Percentiles rank a stretch among this genome's conserved stretches.
phyloP scores from a whole-genome alignment of 306 rosid genomes.

The Biancaea sappan region DNA sequence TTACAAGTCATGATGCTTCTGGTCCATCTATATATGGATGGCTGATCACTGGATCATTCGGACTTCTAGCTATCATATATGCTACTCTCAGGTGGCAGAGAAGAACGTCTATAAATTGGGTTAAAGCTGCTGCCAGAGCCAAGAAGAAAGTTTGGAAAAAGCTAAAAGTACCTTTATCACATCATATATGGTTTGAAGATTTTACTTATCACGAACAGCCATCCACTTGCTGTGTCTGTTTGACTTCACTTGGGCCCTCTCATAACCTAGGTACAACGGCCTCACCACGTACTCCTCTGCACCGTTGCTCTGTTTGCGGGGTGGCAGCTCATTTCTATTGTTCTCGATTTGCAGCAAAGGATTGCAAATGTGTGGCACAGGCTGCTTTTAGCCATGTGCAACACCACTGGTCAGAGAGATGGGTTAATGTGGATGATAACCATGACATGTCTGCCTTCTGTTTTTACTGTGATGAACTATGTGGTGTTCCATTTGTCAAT shows the following conservation, averaged over 20 bases:
- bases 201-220: conserved; percentile 63
- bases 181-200: conserved; percentile 72
- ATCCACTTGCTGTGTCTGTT: conserved; percentile 73
- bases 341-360: conserved; percentile 64
- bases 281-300: conserved; percentile 51
- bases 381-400: conserved; percentile 64
- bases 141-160: conserved; percentile 76
- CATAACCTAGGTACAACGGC: conserved; percentile 63
- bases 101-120: conserved; percentile 69
- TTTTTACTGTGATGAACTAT: conserved; percentile 69
- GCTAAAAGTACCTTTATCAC: conserved; percentile 61
- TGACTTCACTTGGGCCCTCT: conserved; percentile 66
- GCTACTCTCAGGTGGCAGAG: conserved; percentile 74
- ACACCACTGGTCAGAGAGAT: conserved; percentile 86
- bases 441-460: conserved; percentile 65
- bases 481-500: conserved; percentile 78
- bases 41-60: conserved; percentile 68
- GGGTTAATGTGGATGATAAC: conserved; percentile 70
- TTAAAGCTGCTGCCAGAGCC: conserved; percentile 75
- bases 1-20: conserved; percentile 45
- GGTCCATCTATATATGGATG: conserved; percentile 58
- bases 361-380: conserved; percentile 82
- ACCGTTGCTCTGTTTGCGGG: conserved; percentile 83
- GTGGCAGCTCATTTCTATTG: conserved; percentile 79
- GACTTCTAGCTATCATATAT: conserved; percentile 57